Percentiles rank a stretch among this genome's conserved stretches.
Evolutionary conservation across 2,329 filamentous ascomycete genomes (phyloP).

Genomic region (Chalara sp.): DNA sequence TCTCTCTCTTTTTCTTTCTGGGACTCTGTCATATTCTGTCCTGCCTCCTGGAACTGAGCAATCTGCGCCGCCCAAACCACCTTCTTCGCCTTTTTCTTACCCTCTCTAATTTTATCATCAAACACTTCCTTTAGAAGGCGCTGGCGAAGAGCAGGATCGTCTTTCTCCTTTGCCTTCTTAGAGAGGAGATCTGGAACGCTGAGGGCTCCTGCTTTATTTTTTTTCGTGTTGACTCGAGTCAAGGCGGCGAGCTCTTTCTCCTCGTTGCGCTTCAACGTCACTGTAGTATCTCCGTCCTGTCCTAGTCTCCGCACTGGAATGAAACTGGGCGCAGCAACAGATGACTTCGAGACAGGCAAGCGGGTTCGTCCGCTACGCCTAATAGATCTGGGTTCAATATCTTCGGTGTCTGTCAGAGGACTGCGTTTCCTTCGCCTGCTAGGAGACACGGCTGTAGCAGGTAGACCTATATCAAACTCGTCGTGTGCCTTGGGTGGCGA

Average conservation of each 20-base stretch:
- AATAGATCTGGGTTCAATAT: constrained; percentile 16
- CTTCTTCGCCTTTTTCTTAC: constrained; percentile 21
- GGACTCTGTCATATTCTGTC: constrained; percentile 16
- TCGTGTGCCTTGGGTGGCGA: constrained; percentile 15
- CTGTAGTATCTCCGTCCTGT: constrained; percentile 22
- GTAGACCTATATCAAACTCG: constrained; percentile 18
- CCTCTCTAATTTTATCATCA: constrained; percentile 21
- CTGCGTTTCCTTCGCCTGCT: constrained; percentile 15
- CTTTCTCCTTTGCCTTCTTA: constrained; percentile 31
- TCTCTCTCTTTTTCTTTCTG: constrained; percentile 14
- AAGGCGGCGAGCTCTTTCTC: constrained; percentile 37
- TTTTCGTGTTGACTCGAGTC: constrained; percentile 38
- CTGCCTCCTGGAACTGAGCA: constrained; percentile 21
- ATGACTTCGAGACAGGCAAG: constrained; percentile 20
- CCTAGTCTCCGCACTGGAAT: constrained; percentile 26
- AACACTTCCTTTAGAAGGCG: constrained; percentile 27
- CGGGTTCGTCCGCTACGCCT: constrained; percentile 26
- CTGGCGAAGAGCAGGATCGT: constrained; percentile 32
- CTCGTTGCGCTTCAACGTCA: constrained; percentile 26
- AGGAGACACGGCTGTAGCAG: constrained; percentile 6
- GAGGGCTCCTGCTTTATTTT: constrained; percentile 36
- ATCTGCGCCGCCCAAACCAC: constrained; percentile 26
- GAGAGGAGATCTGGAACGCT: constrained; percentile 23
- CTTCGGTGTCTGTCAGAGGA: constrained; percentile 6
- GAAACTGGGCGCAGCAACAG: constrained; percentile 20